Base-by-base conservation (phyloP, 305 asterid genomes). In the Euphrasia arctica region DNA sequence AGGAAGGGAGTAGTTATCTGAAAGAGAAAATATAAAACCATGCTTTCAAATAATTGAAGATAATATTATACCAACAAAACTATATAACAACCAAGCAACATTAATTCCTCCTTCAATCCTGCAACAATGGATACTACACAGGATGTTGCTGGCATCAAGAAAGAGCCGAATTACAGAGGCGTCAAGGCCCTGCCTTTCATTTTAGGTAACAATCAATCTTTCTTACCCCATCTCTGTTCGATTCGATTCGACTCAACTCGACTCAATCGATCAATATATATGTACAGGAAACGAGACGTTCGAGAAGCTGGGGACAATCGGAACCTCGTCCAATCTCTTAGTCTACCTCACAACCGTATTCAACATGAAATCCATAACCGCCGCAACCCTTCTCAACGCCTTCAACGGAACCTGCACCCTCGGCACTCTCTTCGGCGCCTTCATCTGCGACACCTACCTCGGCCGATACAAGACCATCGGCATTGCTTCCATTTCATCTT, bases 261-360 rank as follows among this genome's bases (percentile, higher is more conserved):
- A 5, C 8, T 6, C 10, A 41, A 42, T 42, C 41, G 8, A 34
- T 36, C 10, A 2, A 12, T 45, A 10, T 3, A 11, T 2, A 41
- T 41, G 8, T 47, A 47, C 13, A 80, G 85, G 83, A 14, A 80
- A 83, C 58, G 88, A 80, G 73, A 72, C 82, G 45, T 82, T 77
- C 70, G 88, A 82, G 79, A 82, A 75, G 77, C 80, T 83, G 5
- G 85, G 88, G 47, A 80, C 88, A 14, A 70, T 77, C 11, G 88
- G 88, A 1, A 80, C 85, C 51, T 83, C 88, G 52, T 47, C 85
- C 3, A 83, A 80, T 66, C 75, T 83, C 2, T 74, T 78, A 70
- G 82, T 83, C 34, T 83, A 80, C 60, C 72, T 83, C 7, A 76
- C 78, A 2, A 70, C 78, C 3, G 71, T 80, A 0, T 83, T 76